Conservation (phyloP, 164 flowering plant species). For the Platanus orientalis region DNA sequence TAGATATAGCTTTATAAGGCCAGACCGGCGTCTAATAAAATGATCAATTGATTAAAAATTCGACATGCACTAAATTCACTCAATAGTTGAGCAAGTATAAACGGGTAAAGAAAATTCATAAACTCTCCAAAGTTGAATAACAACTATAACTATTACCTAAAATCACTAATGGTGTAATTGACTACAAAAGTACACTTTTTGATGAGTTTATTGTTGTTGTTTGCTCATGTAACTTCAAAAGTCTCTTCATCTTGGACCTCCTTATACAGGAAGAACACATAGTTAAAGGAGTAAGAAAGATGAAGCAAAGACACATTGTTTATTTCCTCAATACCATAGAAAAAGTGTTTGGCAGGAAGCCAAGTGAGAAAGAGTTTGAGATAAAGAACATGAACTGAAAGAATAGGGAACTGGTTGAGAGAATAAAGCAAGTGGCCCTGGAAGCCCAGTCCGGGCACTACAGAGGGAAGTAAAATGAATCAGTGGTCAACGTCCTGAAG, state of each 20-base stretch:
- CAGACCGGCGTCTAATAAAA: too few species aligned
- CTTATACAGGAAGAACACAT: constrained; percentile 61
- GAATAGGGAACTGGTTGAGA: constrained; percentile 65
- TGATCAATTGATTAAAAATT: too few species aligned
- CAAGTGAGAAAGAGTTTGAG: constrained; percentile 61
- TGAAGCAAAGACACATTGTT: too few species aligned
- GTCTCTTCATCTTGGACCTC: neutral
- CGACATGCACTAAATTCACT: too few species aligned
- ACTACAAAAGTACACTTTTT: too few species aligned
- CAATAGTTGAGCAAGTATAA: too few species aligned
- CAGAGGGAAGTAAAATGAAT: constrained; percentile 69
- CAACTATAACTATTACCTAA: too few species aligned
- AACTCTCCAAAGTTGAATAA: too few species aligned
- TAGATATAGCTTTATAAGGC: too few species aligned
- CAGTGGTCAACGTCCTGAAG: constrained; percentile 53
- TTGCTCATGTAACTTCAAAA: neutral
- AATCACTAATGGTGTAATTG: too few species aligned
- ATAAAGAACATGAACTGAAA: constrained; percentile 61
- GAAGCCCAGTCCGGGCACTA: constrained; percentile 79
- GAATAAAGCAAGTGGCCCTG: constrained; percentile 56
- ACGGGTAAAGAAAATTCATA: too few species aligned
- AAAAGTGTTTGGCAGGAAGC: constrained; percentile 48
- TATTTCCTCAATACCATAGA: constrained; percentile 55
- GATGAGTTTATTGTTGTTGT: too few species aligned
- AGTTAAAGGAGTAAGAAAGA: constrained; percentile 61